Base-by-base conservation (phyloP, 371 early-diverging fungal species). In the Cokeromyces recurvatus region DNA sequence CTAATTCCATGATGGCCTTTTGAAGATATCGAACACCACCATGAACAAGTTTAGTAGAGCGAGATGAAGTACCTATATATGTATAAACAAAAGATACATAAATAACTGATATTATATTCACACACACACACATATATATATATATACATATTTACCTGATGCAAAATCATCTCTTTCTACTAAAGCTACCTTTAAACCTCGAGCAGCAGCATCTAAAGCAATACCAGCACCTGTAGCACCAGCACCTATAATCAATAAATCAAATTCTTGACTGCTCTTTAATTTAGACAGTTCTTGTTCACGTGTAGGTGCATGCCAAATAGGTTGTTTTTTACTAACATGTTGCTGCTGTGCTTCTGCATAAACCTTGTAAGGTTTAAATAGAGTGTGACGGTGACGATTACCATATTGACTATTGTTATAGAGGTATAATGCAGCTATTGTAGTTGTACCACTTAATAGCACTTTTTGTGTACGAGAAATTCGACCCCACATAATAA, bases 11-110 rank as follows among this genome's bases (percentile, higher is more conserved):
- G 42, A 99, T 81, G 4, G 99, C 99, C 74, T 98, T 98, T 71
- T 98, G 97, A 52, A 99, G 80, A 70, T 99, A 99, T 44, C 99
- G 84, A 29, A 99, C 97, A 59, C 99, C 99, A 48, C 99, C 99
- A 63, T 99, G 99, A 16, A 99, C 92, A 11, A 99, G 81, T 63
- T 99, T 99, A 5, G 99, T 99, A 15, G 91, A 91, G 55, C 97
- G 83, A 2, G 98, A 97, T 25, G 92, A 92, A 2, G 99, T 99
- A 38, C 93, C 95, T 72, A 35, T 27, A 23, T 31, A 29, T 8
- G 11, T 8, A 29, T 29, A 7, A 17, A 42, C 9, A 32, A 44
- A 5, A 22, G 14, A 38, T 11, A 34, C 7, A 39, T 24, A 15
- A 4, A 25, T 29, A 29, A 29, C 29, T 29, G n/a, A n/a, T 49